phyloP scores from a whole-genome alignment of 2,329 filamentous ascomycete species.

The Chaetomium globosum region DNA sequence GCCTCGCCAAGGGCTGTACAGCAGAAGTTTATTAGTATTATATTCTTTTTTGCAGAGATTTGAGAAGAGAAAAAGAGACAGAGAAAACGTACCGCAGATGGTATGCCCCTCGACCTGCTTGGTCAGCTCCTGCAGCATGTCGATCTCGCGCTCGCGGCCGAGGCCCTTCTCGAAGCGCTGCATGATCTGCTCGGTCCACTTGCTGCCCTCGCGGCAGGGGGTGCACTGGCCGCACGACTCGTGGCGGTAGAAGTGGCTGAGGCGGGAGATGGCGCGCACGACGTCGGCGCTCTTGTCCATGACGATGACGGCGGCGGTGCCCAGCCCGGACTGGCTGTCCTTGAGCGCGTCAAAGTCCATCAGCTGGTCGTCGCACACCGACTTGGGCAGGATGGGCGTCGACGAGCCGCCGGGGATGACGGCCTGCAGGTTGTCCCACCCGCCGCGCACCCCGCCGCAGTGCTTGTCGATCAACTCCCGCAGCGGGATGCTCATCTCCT shows the following conservation, averaged over 20 bases:
- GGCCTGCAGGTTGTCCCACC: slow-evolving; percentile 96
- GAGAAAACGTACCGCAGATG: slow-evolving; percentile 74
- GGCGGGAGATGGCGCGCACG: slow-evolving; percentile 86
- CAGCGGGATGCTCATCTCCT: slow-evolving; percentile 98
- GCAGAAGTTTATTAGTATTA: slow-evolving; percentile 39
- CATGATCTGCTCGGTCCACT: slow-evolving; percentile 99
- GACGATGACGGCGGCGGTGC: slow-evolving; percentile 96
- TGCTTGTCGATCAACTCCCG: slow-evolving; percentile 97
- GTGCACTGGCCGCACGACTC: slow-evolving; percentile 99
- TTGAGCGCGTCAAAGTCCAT: slow-evolving; percentile 99
- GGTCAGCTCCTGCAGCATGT: slow-evolving; percentile 98
- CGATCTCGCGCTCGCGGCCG: slow-evolving; percentile 88
- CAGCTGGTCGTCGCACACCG: slow-evolving; percentile 87
- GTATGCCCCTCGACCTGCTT: slow-evolving; percentile 99
- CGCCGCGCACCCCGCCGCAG: slow-evolving; percentile 93
- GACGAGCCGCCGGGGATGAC: slow-evolving; percentile 96
- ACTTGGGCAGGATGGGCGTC: slow-evolving; percentile 90
- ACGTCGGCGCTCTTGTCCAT: slow-evolving; percentile 99
- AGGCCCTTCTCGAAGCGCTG: slow-evolving; percentile 89
- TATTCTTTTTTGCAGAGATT: background rate
- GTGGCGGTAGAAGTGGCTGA: slow-evolving; percentile 97
- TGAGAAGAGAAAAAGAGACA: background rate
- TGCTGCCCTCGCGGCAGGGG: slow-evolving; percentile 97
- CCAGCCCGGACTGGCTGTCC: slow-evolving; percentile 95
- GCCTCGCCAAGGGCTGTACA: slow-evolving; percentile 81